phyloP scores from a whole-genome alignment of 495 filamentous ascomycete species.

The Lentithecium fluviatile region DNA sequence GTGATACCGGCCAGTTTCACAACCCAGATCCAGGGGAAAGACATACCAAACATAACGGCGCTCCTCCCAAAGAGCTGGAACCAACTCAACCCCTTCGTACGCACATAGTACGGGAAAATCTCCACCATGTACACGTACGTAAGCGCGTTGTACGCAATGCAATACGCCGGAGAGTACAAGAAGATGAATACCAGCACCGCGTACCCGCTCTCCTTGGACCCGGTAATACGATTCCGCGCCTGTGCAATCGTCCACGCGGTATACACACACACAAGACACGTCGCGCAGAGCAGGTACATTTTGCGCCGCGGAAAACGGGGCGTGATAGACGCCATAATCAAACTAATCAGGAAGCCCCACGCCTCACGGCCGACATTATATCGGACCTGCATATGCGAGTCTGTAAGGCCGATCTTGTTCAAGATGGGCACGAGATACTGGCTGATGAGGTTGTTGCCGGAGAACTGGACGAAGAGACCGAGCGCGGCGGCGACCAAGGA shows the following conservation, averaged over 20 bases:
- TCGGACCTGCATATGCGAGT: constrained; percentile 50
- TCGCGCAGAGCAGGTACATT: constrained; percentile 45
- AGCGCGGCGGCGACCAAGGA: constrained; percentile 5
- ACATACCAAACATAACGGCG: constrained; percentile 42
- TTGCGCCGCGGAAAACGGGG: constrained; percentile 12
- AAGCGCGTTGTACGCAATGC: constrained; percentile 64
- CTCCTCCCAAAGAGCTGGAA: constrained; percentile 15
- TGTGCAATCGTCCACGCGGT: constrained; percentile 60
- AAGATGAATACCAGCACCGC: constrained; percentile 60
- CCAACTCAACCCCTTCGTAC: constrained; percentile 46
- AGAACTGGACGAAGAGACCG: constrained; percentile 21
- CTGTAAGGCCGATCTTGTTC: constrained; percentile 51
- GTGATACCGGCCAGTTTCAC: constrained; percentile 35
- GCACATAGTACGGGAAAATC: constrained; percentile 45
- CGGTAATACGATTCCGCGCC: constrained; percentile 51
- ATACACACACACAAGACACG: constrained; percentile 55
- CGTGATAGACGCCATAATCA: constrained; percentile 7
- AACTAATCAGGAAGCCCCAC: constrained; percentile 45
- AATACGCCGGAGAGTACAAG: constrained; percentile 60
- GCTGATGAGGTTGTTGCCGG: constrained; percentile 20
- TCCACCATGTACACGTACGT: constrained; percentile 55
- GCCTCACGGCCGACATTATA: constrained; percentile 60
- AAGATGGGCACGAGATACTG: constrained; percentile 42
- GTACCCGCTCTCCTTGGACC: constrained; percentile 41
- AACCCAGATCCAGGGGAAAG: not conserved